Base-by-base conservation (phyloP, 345 rosid species). In the Schrenkiella parvula region DNA sequence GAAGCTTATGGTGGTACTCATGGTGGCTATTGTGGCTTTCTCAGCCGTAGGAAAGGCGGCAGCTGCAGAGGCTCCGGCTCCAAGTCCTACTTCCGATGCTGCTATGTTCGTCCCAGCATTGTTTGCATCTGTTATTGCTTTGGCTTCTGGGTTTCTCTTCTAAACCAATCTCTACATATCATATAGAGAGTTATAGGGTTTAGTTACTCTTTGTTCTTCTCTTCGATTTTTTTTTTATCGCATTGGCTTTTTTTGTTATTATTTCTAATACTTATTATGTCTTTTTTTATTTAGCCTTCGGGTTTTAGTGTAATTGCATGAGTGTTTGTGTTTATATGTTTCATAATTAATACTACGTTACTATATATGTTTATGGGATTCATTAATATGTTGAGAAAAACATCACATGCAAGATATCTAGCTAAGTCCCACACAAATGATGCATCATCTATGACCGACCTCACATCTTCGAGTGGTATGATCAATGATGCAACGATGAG, bases 21-120 rank as follows among this genome's bases (percentile, higher is more conserved):
- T 66, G 76, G 73, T 78, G 7, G 77, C 73, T 39, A 61, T 66
- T 14, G 56, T 72, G 70, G 80, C 80, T 22, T 60, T 78, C 78
- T 78, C 81, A 19, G 32, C 70, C n/a, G 61, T 72, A 53, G 73
- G 73, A 56, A 78, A 67, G 47, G 81, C 42, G 41, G 65, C 41
- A 0, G 81, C 81, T 14, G 35, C 51, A 17, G 78, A 78, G 64
- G 12, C 78, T 53, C 81, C 81, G 14, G 81, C 81, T 59, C 81
- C 78, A 67, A 72, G 78, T 64, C 81, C 81, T 28, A 64, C 74
- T 43, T 78, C 81, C 15, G 78, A 78, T 78, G 74, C 81, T 5
- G 32, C 66, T 8, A 60, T 62, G 54, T 73, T 73, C 28, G 81
- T 73, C 6, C 78, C 81, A 0, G 72, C 78, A 44, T 68, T 78